Evolutionary conservation across 371 early-diverging fungal genomes (phyloP), one percentile per base, ranked within the genome.

Genomic region (Syncephalastrum racemosum): DNA sequence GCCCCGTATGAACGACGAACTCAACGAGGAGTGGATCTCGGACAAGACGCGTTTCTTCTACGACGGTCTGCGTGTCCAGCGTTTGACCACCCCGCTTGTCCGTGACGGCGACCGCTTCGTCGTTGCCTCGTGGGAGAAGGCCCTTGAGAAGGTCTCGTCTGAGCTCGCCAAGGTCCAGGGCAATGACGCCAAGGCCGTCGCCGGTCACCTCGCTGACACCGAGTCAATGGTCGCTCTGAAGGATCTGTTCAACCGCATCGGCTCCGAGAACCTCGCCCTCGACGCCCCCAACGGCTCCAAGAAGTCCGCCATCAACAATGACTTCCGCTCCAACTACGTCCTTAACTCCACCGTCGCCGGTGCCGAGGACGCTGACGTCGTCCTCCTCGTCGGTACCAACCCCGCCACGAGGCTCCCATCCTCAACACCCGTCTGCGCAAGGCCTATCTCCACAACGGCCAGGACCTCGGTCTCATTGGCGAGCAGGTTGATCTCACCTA

Each of bases 21-120:
- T 98, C 65, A 98, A 98, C 79, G 95, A 95, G 71, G 98, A 98
- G 82, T 98, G 98, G 98, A 94, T 98, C 54, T 92, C 93, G 12
- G 98, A 98, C 82, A 97, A 96, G 85, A 95, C 96, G 42, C 89
- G 98, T 53, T 96, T 92, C 73, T 90, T 93, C 55, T 93, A 83
- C 64, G 98, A 98, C 63, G 98, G 98, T 57, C 81, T 98, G 27
- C 94, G 92, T 83, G 86, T 92, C 20, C 97, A 98, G 79, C 87
- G 98, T 62, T 79, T 98, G 58, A 95, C 94, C 31, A 85, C 87
- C 15, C 97, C 97, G 24, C 82, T 98, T 68, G 74, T 97, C 43
- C 89, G 93, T 64, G 71, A 87, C 59, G 93, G 91, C 44, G 88
- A 90, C 65, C 80, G 85, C 41, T 95, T 98, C 53, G 90, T 91